Base-by-base conservation (phyloP, 371 early-diverging fungal species). In the Saksenaea vasiformis region DNA sequence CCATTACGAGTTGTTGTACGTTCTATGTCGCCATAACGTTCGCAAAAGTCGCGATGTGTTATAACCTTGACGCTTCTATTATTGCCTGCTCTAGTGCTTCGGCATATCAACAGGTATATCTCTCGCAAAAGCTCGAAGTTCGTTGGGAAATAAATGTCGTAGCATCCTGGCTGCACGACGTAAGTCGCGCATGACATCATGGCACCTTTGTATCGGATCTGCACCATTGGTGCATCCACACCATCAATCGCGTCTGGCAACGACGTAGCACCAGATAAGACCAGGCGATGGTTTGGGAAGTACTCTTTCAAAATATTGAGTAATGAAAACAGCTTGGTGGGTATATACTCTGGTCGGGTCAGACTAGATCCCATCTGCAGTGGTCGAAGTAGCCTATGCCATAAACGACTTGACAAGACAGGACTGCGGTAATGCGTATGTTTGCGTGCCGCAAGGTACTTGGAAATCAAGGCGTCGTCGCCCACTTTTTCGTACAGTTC, bases 101-200 rank as follows among this genome's bases (percentile, higher is more conserved):
- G 76, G 64, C 88, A 85, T 1, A 89, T 73, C 15, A 70, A 39
- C 15, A 74, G 59, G 75, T 97, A 94, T 70, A 95, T 73, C 19
- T 86, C 84, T 62, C 74, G 68, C 69, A 94, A 62, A 35, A 92
- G 71, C 66, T 91, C 92, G 82, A 96, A 96, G 70, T 97, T 87
- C n/a, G 95, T 95, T 1, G 98, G 97, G 73, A 96, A 97, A 66
- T 96, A 93, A 31, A 96, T 93, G 72, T 96, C 96, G 75, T 95
- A 97, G 87, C 88, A 93, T 11, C 98, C 98, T 1, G 94, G 96
- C 69, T 90, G 89, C 13, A 96, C 93, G 70, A 93, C 84, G 64
- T 93, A 95, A 0, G 95, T 94, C 22, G 91, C 85, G 64, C 93
- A 94, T 10, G 97, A 91, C 5, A 96, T 90, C 93, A 95, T 95